Percentiles rank a stretch among this genome's conserved stretches.
Conservation (phyloP, 2,329 filamentous ascomycete species). For the Fusarium sp. region DNA sequence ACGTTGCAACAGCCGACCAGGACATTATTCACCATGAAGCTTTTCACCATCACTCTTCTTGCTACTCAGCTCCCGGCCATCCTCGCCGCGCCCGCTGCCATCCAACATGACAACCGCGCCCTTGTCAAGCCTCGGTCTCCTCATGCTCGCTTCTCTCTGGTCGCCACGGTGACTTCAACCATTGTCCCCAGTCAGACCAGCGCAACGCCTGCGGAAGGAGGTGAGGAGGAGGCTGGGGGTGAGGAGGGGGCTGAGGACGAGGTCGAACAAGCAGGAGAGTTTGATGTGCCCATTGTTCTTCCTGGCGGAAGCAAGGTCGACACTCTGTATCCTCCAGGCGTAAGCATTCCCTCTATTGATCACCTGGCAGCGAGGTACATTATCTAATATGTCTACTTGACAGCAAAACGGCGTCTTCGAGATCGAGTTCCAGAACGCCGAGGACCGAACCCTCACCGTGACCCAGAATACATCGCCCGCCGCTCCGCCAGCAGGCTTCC, state of each 20-base stretch:
- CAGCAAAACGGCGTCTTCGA: no score
- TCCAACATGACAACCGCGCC: background rate
- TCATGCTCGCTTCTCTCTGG: background rate
- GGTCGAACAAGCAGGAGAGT: no score
- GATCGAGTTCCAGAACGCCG: no score
- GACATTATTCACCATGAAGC: background rate
- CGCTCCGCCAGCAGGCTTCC: no score
- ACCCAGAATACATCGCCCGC: no score
- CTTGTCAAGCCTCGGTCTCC: background rate
- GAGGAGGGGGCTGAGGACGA: constrained; percentile 32
- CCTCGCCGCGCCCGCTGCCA: background rate
- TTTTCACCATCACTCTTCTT: background rate
- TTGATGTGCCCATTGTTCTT: no score
- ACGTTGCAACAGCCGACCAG: background rate
- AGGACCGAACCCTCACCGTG: no score
- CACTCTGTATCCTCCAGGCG: no score
- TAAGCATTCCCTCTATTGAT: no score
- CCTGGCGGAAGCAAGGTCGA: no score
- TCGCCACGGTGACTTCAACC: background rate
- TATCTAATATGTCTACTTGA: no score
- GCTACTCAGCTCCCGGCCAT: background rate
- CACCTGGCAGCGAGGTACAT: no score
- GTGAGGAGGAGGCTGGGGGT: constrained; percentile 34
- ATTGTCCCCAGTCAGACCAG: background rate
- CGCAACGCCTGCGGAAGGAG: background rate